Evolutionary conservation across 208 protist genomes (phyloP).

Genomic region (Phytomonas francai): DNA sequence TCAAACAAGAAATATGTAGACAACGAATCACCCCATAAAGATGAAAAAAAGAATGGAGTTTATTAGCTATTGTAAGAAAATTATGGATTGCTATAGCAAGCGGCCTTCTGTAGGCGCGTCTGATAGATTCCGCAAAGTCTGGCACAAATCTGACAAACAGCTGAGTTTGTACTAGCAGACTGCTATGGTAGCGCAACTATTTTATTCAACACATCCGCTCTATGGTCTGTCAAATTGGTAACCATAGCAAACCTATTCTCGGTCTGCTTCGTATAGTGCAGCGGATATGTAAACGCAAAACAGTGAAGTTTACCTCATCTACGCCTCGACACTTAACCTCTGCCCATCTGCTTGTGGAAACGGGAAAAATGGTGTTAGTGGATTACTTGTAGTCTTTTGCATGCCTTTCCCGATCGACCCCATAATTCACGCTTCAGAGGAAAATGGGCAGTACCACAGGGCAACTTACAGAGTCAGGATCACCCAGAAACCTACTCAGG

Average conservation of each 20-base stretch:
- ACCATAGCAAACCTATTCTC: neutral
- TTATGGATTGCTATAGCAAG: neutral
- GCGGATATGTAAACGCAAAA: neutral
- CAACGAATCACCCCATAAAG: neutral
- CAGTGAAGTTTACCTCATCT: neutral
- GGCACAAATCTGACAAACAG: neutral
- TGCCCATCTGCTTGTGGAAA: neutral
- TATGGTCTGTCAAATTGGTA: neutral
- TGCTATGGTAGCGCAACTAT: neutral
- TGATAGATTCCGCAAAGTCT: neutral
- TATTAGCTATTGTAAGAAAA: neutral
- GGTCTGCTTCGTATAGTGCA: neutral
- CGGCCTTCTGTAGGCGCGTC: neutral
- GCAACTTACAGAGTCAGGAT: neutral
- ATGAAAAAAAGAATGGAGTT: neutral
- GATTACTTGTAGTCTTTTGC: neutral
- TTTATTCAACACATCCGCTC: neutral
- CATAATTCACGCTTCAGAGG: neutral
- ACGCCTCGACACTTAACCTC: neutral
- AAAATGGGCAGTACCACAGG: neutral
- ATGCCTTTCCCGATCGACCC: neutral
- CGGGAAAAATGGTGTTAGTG: slow-evolving; percentile 2
- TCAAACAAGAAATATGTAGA: neutral
- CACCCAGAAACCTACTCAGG: neutral
- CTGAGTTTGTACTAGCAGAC: neutral